Percentiles rank a stretch among this genome's conserved stretches.
These are phyloP conservation scores for Glomus cerebriforme DNA, from an alignment of 192 early-diverging fungal genomes.

Conservation along the genomic window DNA sequence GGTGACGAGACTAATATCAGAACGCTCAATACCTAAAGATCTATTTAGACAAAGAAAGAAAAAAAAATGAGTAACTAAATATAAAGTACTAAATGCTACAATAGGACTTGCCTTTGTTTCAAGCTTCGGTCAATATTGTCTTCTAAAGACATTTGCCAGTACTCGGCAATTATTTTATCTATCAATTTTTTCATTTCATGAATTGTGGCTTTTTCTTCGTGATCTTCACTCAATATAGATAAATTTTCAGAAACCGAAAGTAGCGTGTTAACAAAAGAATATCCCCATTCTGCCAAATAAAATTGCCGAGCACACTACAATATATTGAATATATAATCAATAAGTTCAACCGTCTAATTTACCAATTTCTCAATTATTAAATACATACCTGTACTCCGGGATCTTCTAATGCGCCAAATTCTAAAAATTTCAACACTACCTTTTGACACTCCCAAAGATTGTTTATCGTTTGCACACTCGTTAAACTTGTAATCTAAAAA, in stretches of 20 bases:
- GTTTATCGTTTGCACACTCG: not conserved
- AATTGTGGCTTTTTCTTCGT: not conserved
- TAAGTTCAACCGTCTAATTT: no score
- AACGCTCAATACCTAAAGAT: conserved; percentile 31
- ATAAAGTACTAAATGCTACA: not conserved
- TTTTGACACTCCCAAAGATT: conserved; percentile 33
- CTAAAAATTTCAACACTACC: conserved; percentile 26
- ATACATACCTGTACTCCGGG: conserved; percentile 30
- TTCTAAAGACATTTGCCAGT: conserved; percentile 36
- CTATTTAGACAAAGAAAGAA: not conserved
- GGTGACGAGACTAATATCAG: conserved; percentile 38
- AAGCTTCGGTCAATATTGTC: conserved; percentile 20
- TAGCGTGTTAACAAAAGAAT: conserved; percentile 26
- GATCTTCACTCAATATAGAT: not conserved
- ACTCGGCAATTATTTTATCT: conserved; percentile 27
- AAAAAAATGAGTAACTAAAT: not conserved
- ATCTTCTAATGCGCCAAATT: conserved; percentile 31
- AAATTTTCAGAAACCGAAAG: conserved; percentile 1
- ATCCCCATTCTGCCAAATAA: conserved; percentile 44
- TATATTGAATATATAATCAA: not conserved
- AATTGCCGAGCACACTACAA: conserved; percentile 35
- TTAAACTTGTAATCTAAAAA: conserved; percentile 16
- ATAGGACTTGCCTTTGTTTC: not conserved
- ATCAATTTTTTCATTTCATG: conserved; percentile 25
- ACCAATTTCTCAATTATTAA: not conserved